Evolutionary conservation across 2,329 filamentous ascomycete species (phyloP).

Genomic region (Truncatella angustata): DNA sequence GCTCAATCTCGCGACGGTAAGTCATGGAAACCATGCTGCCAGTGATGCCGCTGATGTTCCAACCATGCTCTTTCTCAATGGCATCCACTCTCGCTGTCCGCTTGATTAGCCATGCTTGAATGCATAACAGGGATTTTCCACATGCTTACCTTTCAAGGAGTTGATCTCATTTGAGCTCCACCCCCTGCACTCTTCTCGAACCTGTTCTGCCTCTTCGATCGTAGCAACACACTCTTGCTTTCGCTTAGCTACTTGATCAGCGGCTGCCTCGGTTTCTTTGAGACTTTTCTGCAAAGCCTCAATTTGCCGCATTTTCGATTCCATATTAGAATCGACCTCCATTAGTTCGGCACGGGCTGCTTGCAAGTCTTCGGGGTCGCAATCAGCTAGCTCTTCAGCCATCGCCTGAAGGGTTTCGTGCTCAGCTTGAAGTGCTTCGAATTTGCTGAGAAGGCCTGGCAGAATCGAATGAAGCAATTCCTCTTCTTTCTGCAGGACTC

Average conservation of each 20-base stretch:
- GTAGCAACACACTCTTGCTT: constrained; percentile 71
- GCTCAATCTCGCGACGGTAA: constrained; percentile 69
- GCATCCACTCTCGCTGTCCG: constrained; percentile 60
- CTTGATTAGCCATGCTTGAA: constrained; percentile 33
- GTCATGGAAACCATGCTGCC: constrained; percentile 68
- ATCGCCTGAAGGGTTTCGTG: constrained; percentile 66
- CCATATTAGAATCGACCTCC: constrained; percentile 65
- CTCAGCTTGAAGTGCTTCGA: constrained; percentile 61
- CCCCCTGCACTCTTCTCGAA: constrained; percentile 84
- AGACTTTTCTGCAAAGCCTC: constrained; percentile 65
- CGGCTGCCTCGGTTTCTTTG: constrained; percentile 62
- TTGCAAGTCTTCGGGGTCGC: constrained; percentile 76
- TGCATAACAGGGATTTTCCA: background rate
- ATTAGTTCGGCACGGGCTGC: constrained; percentile 68
- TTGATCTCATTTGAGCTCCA: constrained; percentile 84
- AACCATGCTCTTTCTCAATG: constrained; percentile 66
- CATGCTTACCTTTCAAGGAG: constrained; percentile 67
- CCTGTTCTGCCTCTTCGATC: constrained; percentile 77
- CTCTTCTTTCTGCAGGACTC: constrained; percentile 65
- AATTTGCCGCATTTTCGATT: constrained; percentile 66
- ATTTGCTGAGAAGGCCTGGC: constrained; percentile 61
- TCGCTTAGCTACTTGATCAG: constrained; percentile 61
- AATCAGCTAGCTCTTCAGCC: constrained; percentile 73
- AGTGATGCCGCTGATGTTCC: constrained; percentile 66
- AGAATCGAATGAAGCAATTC: constrained; percentile 65